A percentile compares a stretch with the other conserved stretches of the same genome.
Evolutionary conservation across 2,329 filamentous ascomycete genomes (phyloP).

Genomic region (Beauveria australis): DNA sequence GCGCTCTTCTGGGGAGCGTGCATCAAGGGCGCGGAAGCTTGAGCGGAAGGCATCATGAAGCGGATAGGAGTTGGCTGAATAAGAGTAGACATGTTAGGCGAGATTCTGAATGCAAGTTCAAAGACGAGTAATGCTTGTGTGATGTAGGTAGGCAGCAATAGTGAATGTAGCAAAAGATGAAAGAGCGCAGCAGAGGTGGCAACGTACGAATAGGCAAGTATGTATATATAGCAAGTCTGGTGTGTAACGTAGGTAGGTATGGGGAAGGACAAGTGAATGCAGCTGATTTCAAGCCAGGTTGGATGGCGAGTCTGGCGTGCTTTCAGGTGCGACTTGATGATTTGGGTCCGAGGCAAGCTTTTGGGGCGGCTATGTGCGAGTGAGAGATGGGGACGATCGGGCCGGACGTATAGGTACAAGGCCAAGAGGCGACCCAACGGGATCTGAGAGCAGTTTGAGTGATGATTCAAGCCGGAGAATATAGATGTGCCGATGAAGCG

Average conservation of each 20-base stretch:
- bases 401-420: background rate
- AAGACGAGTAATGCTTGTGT: background rate
- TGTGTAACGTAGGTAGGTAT: background rate
- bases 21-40: conserved; percentile 31
- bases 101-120: background rate
- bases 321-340: background rate
- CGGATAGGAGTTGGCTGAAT: conserved; percentile 2
- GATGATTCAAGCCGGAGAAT: background rate
- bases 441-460: background rate
- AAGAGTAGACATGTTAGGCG: conserved; percentile 7
- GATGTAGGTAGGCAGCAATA: background rate
- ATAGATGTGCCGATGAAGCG: background rate
- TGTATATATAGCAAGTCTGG: background rate
- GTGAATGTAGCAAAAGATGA: background rate
- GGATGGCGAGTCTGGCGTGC: background rate
- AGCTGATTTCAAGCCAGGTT: background rate
- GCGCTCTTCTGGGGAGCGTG: conserved; percentile 38
- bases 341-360: conserved; percentile 8
- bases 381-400: conserved; percentile 6
- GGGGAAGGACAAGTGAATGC: background rate
- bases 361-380: conserved; percentile 2
- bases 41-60: conserved; percentile 27
- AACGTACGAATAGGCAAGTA: background rate
- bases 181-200: background rate
- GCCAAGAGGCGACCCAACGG: background rate